Conservation (phyloP, 352 stramenopile species). For the Globisporangium mamillatum region DNA sequence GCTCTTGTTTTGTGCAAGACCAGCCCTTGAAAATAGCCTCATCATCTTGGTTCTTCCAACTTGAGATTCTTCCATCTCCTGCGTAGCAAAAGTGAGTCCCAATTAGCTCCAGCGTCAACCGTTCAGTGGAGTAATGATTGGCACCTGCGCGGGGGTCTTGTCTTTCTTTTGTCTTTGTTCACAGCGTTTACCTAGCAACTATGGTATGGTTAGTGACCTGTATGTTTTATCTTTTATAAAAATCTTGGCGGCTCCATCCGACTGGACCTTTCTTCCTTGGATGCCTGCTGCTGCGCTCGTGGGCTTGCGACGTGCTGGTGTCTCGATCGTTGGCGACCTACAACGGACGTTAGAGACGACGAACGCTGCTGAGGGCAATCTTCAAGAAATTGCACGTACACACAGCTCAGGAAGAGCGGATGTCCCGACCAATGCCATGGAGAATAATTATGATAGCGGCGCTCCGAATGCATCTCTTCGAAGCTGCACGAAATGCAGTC, state of each 20-base stretch:
- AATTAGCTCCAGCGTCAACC: not conserved
- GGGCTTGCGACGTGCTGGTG: not conserved
- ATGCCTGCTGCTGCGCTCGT: not conserved
- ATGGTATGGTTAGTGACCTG: not conserved
- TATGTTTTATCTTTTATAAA: conserved; percentile 9
- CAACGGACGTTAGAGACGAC: not conserved
- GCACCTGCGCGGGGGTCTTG: conserved; percentile 1
- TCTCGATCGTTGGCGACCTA: not conserved
- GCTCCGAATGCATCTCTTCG: not conserved
- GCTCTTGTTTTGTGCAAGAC: not conserved
- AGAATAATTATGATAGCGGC: conserved; percentile 15
- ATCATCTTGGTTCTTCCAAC: not conserved
- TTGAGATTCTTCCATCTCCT: not conserved
- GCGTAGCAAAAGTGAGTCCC: not conserved
- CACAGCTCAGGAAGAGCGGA: conserved; percentile 2
- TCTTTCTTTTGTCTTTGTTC: conserved; percentile 10
- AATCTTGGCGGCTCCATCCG: not conserved
- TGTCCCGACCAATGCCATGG: conserved; percentile 5
- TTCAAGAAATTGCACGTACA: not conserved
- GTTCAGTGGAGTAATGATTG: not conserved
- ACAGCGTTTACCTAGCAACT: conserved; percentile 8
- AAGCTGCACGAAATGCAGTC: conserved; percentile 13
- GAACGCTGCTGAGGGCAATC: not conserved
- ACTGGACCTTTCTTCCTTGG: not conserved
- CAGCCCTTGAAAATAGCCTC: not conserved